Conservation (phyloP, 2,329 filamentous ascomycete genomes). For the Salinomyces thailandicus region DNA sequence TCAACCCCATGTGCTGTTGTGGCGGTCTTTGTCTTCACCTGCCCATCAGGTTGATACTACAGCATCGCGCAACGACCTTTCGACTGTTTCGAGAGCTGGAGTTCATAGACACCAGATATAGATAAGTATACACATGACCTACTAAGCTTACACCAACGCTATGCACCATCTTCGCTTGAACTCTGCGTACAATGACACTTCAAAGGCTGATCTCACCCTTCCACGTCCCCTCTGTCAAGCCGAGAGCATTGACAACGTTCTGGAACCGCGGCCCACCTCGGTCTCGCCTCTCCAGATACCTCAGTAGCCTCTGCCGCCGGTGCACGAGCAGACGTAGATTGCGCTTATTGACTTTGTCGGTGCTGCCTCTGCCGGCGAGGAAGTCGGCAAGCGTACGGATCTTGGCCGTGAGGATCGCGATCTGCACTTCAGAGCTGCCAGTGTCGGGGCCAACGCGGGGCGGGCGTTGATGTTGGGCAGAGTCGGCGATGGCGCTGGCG, state of each 20-base stretch:
- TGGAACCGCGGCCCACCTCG: constrained; percentile 84
- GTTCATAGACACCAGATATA: too few relatives aligned
- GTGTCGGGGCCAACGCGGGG: constrained; percentile 82
- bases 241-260: constrained; percentile 71
- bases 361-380: constrained; percentile 59
- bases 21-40: too few relatives aligned
- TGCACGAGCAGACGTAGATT: constrained; percentile 80
- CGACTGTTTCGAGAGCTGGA: too few relatives aligned
- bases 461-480: neutral
- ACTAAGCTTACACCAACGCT: too few relatives aligned
- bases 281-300: constrained; percentile 81
- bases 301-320: constrained; percentile 74
- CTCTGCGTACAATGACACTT: too few relatives aligned
- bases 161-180: too few relatives aligned
- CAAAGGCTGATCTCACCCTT: constrained; percentile 76
- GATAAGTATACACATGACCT: too few relatives aligned
- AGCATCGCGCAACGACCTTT: too few relatives aligned
- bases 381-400: constrained; percentile 71
- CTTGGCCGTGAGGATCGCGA: constrained; percentile 88
- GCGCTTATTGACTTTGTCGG: constrained; percentile 89
- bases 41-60: too few relatives aligned
- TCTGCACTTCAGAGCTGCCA: constrained; percentile 93
- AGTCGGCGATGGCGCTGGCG: neutral
- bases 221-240: constrained; percentile 80
- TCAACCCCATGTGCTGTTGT: too few relatives aligned